Percentiles rank a stretch among this genome's conserved stretches.
Conservation (phyloP, 306 rosid genomes). For the Trifolium subterraneum region DNA sequence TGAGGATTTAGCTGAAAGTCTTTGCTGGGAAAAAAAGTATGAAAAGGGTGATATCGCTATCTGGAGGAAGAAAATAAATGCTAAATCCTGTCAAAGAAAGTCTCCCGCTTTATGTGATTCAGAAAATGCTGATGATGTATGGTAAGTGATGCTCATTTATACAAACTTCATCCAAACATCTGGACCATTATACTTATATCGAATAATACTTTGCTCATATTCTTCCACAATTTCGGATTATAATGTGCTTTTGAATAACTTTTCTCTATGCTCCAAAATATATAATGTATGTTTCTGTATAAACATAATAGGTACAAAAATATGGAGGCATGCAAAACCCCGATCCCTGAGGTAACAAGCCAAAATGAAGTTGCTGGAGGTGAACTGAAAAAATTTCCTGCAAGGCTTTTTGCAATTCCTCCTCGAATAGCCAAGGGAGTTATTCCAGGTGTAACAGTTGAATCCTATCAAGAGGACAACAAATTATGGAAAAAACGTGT, state of each 20-base stretch:
- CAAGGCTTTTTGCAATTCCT: slow-evolving; percentile 83
- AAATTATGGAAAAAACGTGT: slow-evolving; percentile 83
- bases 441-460: slow-evolving; percentile 68
- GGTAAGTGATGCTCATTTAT: slow-evolving; percentile 57
- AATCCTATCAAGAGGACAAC: slow-evolving; percentile 83
- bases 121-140: slow-evolving; percentile 76
- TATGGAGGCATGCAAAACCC: slow-evolving; percentile 79
- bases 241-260: background rate
- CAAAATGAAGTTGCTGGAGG: slow-evolving; percentile 84
- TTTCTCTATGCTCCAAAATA: background rate
- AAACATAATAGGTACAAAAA: slow-evolving; percentile 69
- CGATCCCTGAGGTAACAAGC: slow-evolving; percentile 67
- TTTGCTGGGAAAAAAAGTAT: slow-evolving; percentile 97
- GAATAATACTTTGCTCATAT: background rate
- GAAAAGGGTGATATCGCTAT: slow-evolving; percentile 98
- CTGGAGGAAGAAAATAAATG: slow-evolving; percentile 74
- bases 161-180: slow-evolving; percentile 7
- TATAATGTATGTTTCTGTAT: background rate
- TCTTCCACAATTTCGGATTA: slow-evolving; percentile 16
- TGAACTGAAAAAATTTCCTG: slow-evolving; percentile 80
- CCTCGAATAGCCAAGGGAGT: slow-evolving; percentile 78
- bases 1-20: slow-evolving; percentile 82
- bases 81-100: slow-evolving; percentile 69
- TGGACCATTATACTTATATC: background rate
- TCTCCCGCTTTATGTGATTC: slow-evolving; percentile 55